Evolutionary conservation across 2,329 filamentous ascomycete genomes (phyloP).

Genomic region (Beauveria brongniartii): DNA sequence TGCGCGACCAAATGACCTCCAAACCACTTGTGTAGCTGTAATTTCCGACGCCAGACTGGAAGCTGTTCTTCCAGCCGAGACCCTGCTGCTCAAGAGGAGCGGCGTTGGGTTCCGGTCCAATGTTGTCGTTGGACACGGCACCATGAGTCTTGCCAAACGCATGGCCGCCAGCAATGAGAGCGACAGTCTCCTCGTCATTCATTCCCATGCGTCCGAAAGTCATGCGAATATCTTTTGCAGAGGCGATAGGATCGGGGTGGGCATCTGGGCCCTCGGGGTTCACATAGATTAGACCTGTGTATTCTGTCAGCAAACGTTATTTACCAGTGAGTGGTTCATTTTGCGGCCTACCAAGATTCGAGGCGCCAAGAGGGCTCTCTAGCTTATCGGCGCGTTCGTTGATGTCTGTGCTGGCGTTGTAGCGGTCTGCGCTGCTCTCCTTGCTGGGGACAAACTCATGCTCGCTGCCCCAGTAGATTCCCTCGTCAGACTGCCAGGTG

Average conservation of each 20-base stretch:
- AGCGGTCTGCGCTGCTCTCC: conserved; percentile 67
- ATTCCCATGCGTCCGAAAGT: conserved; percentile 77
- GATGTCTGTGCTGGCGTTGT: conserved; percentile 35
- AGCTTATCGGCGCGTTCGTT: conserved; percentile 37
- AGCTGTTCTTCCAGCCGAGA: conserved; percentile 62
- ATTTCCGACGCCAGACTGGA: conserved; percentile 57
- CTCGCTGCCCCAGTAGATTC: conserved; percentile 71
- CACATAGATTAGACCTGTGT: conserved; percentile 64
- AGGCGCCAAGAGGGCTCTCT: conserved; percentile 56
- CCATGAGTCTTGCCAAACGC: conserved; percentile 77
- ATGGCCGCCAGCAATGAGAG: conserved; percentile 71
- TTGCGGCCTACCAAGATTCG: conserved; percentile 38
- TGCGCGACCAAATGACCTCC: conserved; percentile 73
- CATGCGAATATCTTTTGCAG: conserved; percentile 63
- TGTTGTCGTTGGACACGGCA: conserved; percentile 55
- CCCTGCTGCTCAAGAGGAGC: conserved; percentile 59
- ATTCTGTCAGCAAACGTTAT: not conserved
- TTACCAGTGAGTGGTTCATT: not conserved
- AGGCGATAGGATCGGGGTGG: conserved; percentile 60
- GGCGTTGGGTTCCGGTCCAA: conserved; percentile 60
- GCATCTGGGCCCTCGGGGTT: conserved; percentile 73
- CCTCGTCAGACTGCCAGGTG: conserved; percentile 68
- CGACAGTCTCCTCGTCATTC: conserved; percentile 75
- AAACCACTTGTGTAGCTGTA: conserved; percentile 69
- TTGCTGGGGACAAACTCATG: conserved; percentile 40